Conservation (phyloP, 2,329 filamentous ascomycete genomes). For the Xylariaceae sp. region DNA sequence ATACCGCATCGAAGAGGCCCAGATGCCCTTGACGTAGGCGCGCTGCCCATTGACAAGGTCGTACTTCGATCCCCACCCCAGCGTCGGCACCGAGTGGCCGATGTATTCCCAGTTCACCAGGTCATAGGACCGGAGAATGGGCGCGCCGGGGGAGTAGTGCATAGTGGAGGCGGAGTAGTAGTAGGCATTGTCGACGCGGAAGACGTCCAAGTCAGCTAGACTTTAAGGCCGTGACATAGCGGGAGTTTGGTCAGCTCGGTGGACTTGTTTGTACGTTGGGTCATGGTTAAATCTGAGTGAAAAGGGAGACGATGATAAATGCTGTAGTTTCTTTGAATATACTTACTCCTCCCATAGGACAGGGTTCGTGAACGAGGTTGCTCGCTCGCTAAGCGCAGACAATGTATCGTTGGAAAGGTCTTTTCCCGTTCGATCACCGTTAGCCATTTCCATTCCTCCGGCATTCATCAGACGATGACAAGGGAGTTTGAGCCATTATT, state of each 20-base stretch:
- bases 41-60: constrained; percentile 10
- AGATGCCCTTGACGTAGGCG: constrained; percentile 22
- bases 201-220: constrained; percentile 45
- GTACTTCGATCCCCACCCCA: constrained; percentile 18
- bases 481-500: too few species aligned
- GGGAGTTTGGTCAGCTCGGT: too few species aligned
- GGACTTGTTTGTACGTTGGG: not conserved
- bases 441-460: too few species aligned
- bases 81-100: constrained; percentile 31
- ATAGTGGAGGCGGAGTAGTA: constrained; percentile 48
- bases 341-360: constrained; percentile 30
- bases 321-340: not conserved
- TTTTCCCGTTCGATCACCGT: too few species aligned
- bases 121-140: constrained; percentile 44
- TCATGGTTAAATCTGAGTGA: not conserved
- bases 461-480: too few species aligned
- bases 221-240: too few species aligned
- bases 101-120: constrained; percentile 40
- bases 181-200: constrained; percentile 32
- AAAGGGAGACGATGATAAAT: not conserved
- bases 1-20: constrained; percentile 23
- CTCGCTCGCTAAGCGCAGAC: not conserved
- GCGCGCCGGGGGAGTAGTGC: constrained; percentile 45
- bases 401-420: not conserved
- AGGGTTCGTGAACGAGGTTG: constrained; percentile 32